Evolutionary conservation across 2,329 filamentous ascomycete genomes (phyloP), one percentile per base, ranked within the genome.

Genomic region (Thielaviopsis populi): DNA sequence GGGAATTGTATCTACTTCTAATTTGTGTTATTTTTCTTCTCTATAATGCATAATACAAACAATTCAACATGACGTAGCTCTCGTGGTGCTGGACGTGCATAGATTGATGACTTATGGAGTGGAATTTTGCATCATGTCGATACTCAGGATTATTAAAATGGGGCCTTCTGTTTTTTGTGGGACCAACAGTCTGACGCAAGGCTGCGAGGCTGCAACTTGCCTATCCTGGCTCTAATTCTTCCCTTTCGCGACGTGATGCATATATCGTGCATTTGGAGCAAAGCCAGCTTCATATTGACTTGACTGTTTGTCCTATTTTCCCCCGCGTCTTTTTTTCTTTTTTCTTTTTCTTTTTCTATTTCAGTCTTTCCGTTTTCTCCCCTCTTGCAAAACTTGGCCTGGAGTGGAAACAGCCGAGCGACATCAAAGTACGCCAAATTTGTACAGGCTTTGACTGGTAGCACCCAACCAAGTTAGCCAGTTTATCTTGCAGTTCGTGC

Each of bases 171-270:
- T 30, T 19, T 54, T 56, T 56, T 56, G 17, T 56, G 50, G 50
- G 50, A 56, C 50, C 50, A 56, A 56, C 50, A 17, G 17, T 37
- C 17, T 56, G 15, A 30, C 17, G 50, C 50, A 43, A 43, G 30
- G 37, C 33, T 42, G 58, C 58, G 19, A 60, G 58, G 58, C 58
- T 60, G 37, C 58, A 13, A n/a, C 8, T 60, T 60, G 7, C 58
- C 40, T 33, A 33, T 56, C 50, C 27, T 56, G 15, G 19, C 19
- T 60, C 17, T 46, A 46, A 60, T 37, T 33, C 17, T 17, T 37
- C 50, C 50, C 27, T 56, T 56, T 22, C 33, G 56, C 56, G 56
- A 59, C 56, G 30, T 42, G 56, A 50, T 50, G 46, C 10, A 50
- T 15, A 15, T 33, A 56, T 33, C 50, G 24, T 30, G 24, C 50